phyloP scores from a whole-genome alignment of 371 early-diverging fungal species.

The Zychaea mexicana region DNA sequence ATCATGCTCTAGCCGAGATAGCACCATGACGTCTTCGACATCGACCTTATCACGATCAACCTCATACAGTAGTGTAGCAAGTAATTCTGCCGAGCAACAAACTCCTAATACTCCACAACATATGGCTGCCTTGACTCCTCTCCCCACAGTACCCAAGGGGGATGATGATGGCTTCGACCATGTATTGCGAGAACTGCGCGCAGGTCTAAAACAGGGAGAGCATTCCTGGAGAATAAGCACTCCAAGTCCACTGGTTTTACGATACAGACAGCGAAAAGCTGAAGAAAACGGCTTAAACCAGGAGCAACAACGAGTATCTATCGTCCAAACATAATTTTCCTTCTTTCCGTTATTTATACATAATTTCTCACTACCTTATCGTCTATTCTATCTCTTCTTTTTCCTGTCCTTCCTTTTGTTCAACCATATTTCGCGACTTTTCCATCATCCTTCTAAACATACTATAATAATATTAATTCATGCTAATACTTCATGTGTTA shows the following conservation, averaged over 20 bases:
- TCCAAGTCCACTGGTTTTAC: conserved; percentile 10
- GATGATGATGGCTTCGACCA: conserved; percentile 37
- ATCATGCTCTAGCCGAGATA: conserved; percentile 5
- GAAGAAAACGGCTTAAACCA: conserved; percentile 7
- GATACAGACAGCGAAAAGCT: conserved; percentile 15
- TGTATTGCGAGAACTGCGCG: conserved; percentile 38
- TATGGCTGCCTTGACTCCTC: not conserved
- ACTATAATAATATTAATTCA: not conserved
- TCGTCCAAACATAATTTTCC: not conserved
- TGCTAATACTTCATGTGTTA: no score
- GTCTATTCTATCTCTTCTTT: not conserved
- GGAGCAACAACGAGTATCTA: not conserved
- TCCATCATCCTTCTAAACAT: not conserved
- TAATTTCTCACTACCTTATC: not conserved
- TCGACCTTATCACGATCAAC: conserved; percentile 15
- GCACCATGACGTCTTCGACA: not conserved
- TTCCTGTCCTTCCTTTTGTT: not conserved
- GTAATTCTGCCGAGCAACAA: not conserved
- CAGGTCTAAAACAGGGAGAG: conserved; percentile 31
- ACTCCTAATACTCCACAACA: not conserved
- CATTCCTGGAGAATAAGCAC: conserved; percentile 30
- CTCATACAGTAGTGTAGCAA: conserved; percentile 11
- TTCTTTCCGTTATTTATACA: not conserved
- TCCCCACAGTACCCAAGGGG: not conserved
- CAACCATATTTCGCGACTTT: not conserved